Percentiles rank a stretch among this genome's conserved stretches.
These are phyloP conservation scores for Samsoniella hepiali DNA, from an alignment of 2,329 filamentous ascomycete species.

Conservation along the genomic window DNA sequence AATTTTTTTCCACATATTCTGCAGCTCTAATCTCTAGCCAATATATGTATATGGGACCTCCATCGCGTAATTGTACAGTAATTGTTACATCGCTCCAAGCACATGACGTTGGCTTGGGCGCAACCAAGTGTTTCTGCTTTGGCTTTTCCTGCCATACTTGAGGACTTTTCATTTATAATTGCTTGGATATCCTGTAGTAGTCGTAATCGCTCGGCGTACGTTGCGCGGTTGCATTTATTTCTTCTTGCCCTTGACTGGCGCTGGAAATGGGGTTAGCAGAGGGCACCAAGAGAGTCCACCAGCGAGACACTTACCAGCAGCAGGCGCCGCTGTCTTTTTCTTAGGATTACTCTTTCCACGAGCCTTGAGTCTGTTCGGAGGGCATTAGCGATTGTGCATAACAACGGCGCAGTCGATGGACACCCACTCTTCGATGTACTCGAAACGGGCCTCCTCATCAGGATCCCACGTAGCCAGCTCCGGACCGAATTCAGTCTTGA, in stretches of 20 bases:
- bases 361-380: slow-evolving; percentile 57
- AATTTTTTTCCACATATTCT: background rate
- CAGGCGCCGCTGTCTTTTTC: slow-evolving; percentile 68
- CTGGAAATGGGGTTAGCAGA: slow-evolving; percentile 22
- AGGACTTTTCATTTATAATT: background rate
- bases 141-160: background rate
- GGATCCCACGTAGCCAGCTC: slow-evolving; percentile 70
- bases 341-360: slow-evolving; percentile 85
- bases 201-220: background rate
- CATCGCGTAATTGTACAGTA: slow-evolving; percentile 15
- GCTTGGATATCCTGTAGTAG: background rate
- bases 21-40: background rate
- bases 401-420: background rate
- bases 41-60: background rate
- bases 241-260: slow-evolving; percentile 25
- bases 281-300: background rate
- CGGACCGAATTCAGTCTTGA: slow-evolving; percentile 66
- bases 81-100: slow-evolving; percentile 12
- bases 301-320: slow-evolving; percentile 23
- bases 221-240: slow-evolving; percentile 19
- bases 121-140: background rate
- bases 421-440: slow-evolving; percentile 64
- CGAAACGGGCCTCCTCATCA: slow-evolving; percentile 73
- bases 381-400: slow-evolving; percentile 28
- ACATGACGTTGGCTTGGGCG: background rate